A percentile compares a stretch with the other conserved stretches of the same genome.
Evolutionary conservation across 148 eudicot species (phyloP).

Genomic region (Talinum fruticosum): DNA sequence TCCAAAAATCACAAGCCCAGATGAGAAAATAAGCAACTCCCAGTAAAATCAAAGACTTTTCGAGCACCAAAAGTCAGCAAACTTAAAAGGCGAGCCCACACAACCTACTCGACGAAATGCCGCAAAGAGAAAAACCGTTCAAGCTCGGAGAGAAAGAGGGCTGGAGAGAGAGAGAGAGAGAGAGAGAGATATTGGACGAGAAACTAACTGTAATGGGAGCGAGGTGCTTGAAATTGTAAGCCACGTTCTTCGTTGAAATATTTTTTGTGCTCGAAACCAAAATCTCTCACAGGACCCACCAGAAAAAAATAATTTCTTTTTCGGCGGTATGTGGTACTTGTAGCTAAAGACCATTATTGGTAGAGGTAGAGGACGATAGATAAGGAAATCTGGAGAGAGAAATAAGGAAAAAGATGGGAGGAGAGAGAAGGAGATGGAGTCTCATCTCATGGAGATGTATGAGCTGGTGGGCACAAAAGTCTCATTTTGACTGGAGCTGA

Average conservation of each 20-base stretch:
- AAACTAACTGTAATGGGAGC: slow-evolving; percentile 22
- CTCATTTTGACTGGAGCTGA: slow-evolving; percentile 25
- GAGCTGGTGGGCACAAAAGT: slow-evolving; percentile 32
- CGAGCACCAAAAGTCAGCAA: slow-evolving; percentile 6
- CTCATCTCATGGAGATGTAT: slow-evolving; percentile 10
- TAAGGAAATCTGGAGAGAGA: neutral
- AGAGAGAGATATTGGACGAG: slow-evolving; percentile 15
- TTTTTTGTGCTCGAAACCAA: neutral
- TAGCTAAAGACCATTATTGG: neutral
- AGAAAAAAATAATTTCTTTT: neutral
- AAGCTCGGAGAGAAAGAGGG: neutral
- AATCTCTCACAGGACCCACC: slow-evolving; percentile 3
- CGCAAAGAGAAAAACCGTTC: neutral
- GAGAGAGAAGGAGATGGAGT: neutral
- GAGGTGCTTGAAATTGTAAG: slow-evolving; percentile 24
- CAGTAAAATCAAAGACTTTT: slow-evolving; percentile 16
- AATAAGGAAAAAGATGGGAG: neutral
- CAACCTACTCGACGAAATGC: slow-evolving; percentile 13
- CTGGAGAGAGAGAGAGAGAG: neutral
- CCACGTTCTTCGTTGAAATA: slow-evolving; percentile 28
- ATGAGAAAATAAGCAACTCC: slow-evolving; percentile 14
- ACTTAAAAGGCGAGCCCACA: slow-evolving; percentile 14
- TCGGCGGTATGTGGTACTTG: neutral
- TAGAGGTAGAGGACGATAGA: neutral
- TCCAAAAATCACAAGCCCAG: slow-evolving; percentile 32